phyloP scores from a whole-genome alignment of 2,329 filamentous ascomycete genomes.

The Aspergillus brunneoviolaceus region DNA sequence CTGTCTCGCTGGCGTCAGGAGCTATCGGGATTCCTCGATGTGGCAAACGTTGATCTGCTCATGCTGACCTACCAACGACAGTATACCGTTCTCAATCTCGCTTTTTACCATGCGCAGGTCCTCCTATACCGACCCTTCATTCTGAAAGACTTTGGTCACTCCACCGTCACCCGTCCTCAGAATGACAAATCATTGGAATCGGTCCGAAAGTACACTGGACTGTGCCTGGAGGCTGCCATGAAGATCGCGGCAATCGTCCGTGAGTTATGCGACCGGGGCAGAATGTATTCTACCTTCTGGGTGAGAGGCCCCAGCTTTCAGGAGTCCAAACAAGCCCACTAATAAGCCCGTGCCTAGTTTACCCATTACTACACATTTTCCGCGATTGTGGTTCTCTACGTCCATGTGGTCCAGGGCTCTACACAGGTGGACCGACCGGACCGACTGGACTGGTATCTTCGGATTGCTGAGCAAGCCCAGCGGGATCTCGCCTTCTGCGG shows the following conservation, averaged over 20 bases:
- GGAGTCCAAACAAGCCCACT: background rate
- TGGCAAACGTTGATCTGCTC: conserved; percentile 32
- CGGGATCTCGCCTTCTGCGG: conserved; percentile 40
- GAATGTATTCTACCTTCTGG: conserved; percentile 46
- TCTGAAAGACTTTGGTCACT: conserved; percentile 26
- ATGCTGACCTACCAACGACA: conserved; percentile 52
- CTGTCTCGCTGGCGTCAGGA: conserved; percentile 49
- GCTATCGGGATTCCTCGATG: conserved; percentile 35
- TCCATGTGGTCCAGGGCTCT: conserved; percentile 44
- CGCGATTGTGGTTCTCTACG: conserved; percentile 48
- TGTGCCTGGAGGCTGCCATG: conserved; percentile 44
- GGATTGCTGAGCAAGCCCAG: conserved; percentile 44
- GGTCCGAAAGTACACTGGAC: conserved; percentile 23
- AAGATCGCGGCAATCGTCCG: conserved; percentile 42
- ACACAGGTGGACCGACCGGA: conserved; percentile 27
- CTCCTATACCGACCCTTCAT: conserved; percentile 35
- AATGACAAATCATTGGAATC: conserved; percentile 18
- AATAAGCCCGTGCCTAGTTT: conserved; percentile 11
- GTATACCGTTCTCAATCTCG: conserved; percentile 36
- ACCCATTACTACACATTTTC: conserved; percentile 48
- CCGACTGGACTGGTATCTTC: conserved; percentile 27
- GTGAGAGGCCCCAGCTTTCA: conserved; percentile 34
- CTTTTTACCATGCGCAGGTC: conserved; percentile 37
- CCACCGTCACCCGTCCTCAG: conserved; percentile 9
- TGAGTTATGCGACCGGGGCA: conserved; percentile 35